A percentile compares a stretch with the other conserved stretches of the same genome.
phyloP scores from a whole-genome alignment of 2,329 filamentous ascomycete genomes.

The Akanthomyces dipterigenus region DNA sequence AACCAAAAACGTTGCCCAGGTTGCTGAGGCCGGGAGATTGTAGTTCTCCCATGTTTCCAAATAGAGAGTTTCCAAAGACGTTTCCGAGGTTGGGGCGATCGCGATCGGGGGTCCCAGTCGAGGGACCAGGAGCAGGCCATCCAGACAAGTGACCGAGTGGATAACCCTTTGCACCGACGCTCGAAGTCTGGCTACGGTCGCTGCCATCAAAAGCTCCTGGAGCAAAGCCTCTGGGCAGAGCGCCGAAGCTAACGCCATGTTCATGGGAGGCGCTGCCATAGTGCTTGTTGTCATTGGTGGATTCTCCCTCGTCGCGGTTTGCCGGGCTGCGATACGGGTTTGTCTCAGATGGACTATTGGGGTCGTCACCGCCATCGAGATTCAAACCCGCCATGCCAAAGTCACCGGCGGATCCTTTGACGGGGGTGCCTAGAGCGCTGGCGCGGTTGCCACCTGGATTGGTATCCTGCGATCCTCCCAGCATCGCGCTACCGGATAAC shows the following conservation, averaged over 20 bases:
- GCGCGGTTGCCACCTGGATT: constrained; percentile 36
- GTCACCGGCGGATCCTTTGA: constrained; percentile 49
- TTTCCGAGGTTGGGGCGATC: constrained; percentile 49
- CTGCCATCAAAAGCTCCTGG: constrained; percentile 58
- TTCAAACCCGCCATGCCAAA: constrained; percentile 57
- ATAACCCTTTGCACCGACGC: constrained; percentile 72
- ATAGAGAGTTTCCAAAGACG: constrained; percentile 73
- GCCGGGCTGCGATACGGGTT: constrained; percentile 94
- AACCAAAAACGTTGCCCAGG: constrained; percentile 63
- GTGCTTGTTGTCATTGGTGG: constrained; percentile 39
- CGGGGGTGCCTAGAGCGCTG: constrained; percentile 45
- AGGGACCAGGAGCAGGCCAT: constrained; percentile 51
- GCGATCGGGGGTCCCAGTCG: constrained; percentile 61
- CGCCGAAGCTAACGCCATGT: constrained; percentile 44
- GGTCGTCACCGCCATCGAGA: constrained; percentile 56
- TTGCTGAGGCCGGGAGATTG: constrained; percentile 67
- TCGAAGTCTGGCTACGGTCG: constrained; percentile 90
- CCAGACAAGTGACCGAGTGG: constrained; percentile 56
- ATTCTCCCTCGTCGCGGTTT: constrained; percentile 55
- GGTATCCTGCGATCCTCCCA: constrained; percentile 69
- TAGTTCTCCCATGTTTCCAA: constrained; percentile 69
- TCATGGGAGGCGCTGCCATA: constrained; percentile 37
- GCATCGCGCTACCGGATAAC: constrained; percentile 61
- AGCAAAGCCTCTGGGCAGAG: constrained; percentile 44
- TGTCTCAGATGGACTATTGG: constrained; percentile 85